Evolutionary conservation across 192 early-diverging fungal species (phyloP).

Genomic region (Phlyctochytrium bullatum): DNA sequence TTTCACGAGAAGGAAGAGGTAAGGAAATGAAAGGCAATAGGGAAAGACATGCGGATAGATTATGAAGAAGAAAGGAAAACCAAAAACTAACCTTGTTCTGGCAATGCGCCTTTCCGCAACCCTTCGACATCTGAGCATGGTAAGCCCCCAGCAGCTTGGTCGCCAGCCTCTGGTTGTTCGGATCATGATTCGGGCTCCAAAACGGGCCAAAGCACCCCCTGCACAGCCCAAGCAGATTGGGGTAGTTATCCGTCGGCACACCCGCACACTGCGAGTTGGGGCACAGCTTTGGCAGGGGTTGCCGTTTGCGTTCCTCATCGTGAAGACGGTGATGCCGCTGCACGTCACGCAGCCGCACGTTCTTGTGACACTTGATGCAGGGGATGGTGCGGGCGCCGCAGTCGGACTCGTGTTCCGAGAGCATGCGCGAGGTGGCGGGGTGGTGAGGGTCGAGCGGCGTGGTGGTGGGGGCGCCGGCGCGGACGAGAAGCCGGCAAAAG

Average conservation of each 20-base stretch:
- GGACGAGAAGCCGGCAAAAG: conserved; percentile 73
- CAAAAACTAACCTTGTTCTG: conserved; percentile 46
- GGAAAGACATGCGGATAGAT: too few species aligned
- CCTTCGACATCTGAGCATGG: conserved; percentile 74
- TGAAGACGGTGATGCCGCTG: conserved; percentile 58
- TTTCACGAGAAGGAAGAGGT: conserved; percentile 13
- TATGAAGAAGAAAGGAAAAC: background rate
- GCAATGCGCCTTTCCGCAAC: conserved; percentile 72
- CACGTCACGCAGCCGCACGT: conserved; percentile 78
- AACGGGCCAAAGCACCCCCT: conserved; percentile 77
- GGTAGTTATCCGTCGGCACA: conserved; percentile 34
- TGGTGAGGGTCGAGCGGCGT: conserved; percentile 54
- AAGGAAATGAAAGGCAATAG: background rate
- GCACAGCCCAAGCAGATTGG: conserved; percentile 68
- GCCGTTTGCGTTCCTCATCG: conserved; percentile 52
- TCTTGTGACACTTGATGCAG: conserved; percentile 72
- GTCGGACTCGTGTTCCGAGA: conserved; percentile 74
- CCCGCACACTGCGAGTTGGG: conserved; percentile 71
- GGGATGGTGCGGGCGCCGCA: conserved; percentile 83
- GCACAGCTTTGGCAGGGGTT: conserved; percentile 65
- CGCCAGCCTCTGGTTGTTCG: conserved; percentile 67
- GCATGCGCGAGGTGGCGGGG: conserved; percentile 47
- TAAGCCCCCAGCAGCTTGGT: conserved; percentile 67
- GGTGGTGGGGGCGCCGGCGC: conserved; percentile 55
- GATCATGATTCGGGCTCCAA: conserved; percentile 75